Conservation (phyloP, 305 asterid species). For the Andrographis paniculata region DNA sequence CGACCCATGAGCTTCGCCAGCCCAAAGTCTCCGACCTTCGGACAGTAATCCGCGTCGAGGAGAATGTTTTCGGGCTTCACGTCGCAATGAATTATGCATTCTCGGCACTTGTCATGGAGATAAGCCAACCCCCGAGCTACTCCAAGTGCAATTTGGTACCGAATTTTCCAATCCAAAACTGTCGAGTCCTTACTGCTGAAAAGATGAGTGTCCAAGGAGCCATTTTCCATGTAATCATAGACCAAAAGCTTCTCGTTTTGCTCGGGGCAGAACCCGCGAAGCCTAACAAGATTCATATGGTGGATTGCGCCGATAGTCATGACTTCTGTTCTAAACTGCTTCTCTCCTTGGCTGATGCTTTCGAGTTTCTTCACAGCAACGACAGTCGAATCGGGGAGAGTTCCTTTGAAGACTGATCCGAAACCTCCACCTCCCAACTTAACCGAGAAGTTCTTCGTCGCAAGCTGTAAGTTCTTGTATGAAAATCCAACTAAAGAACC, state of each 20-base stretch:
- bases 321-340: constrained; percentile 5
- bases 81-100: constrained; percentile 84
- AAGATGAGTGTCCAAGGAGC: constrained; percentile 81
- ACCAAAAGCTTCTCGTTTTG: constrained; percentile 35
- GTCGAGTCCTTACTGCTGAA: constrained; percentile 27
- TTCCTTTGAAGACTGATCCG: constrained; percentile 42
- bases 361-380: constrained; percentile 8
- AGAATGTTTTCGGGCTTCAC: constrained; percentile 87
- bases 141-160: constrained; percentile 65
- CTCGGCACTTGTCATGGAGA: constrained; percentile 50
- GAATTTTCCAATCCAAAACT: constrained; percentile 71
- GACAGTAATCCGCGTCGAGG: constrained; percentile 61
- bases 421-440: constrained; percentile 54
- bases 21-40: constrained; percentile 85
- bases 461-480: constrained; percentile 38
- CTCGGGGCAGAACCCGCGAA: constrained; percentile 47
- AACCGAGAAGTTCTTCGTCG: constrained; percentile 41
- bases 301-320: constrained; percentile 2
- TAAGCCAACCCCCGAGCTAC: constrained; percentile 90
- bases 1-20: constrained; percentile 84
- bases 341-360: constrained; percentile 8
- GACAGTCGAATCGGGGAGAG: background rate
- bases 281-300: constrained; percentile 35
- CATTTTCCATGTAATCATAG: constrained; percentile 74
- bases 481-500: constrained; percentile 47